phyloP scores from a whole-genome alignment of 2,329 filamentous ascomycete genomes.

The Botrytis hyacinthi region DNA sequence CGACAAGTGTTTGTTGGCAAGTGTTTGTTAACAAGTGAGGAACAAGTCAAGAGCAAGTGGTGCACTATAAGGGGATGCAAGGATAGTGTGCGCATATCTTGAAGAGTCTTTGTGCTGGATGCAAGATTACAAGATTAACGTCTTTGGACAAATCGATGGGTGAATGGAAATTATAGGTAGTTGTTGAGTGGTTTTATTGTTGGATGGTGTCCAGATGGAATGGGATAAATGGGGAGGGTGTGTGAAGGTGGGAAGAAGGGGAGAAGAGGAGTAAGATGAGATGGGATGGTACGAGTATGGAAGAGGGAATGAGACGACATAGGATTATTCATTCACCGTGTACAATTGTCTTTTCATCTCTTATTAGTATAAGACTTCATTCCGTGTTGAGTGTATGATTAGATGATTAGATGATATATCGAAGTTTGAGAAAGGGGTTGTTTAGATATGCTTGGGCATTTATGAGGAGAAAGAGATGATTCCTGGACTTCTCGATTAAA shows the following conservation, averaged over 20 bases:
- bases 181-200: background rate
- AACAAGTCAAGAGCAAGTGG: background rate
- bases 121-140: background rate
- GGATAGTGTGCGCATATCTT: background rate
- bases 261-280: too few relatives aligned
- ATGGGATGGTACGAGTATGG: background rate
- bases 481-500: background rate
- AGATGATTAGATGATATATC: background rate
- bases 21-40: background rate
- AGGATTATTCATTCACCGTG: background rate
- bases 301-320: rapidly evolving
- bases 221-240: background rate
- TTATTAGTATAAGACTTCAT: background rate
- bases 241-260: background rate
- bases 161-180: background rate
- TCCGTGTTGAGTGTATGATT: background rate
- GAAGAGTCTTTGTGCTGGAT: background rate
- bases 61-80: background rate
- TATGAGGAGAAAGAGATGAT: background rate
- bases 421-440: background rate
- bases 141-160: background rate
- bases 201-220: background rate
- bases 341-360: background rate
- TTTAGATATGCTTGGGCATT: background rate
- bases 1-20: too few relatives aligned